Base-by-base conservation (phyloP, 1,284 basidiomycete species). In the Ganoderma lingzhi region DNA sequence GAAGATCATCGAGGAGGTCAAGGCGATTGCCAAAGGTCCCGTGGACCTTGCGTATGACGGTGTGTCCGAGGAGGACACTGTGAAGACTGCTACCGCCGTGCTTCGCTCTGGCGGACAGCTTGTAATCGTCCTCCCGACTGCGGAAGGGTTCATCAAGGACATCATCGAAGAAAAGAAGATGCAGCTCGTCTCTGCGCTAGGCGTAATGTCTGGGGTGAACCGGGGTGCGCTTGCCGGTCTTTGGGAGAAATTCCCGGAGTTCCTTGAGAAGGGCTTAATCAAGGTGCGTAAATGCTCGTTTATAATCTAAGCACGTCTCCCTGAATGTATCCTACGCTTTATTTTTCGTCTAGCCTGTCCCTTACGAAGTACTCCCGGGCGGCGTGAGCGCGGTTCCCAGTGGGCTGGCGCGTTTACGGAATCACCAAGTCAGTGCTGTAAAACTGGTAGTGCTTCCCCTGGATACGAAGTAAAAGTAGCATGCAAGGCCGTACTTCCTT, bases 401-500 rank as follows among this genome's bases (percentile, higher is more conserved):
- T 4, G 88, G 85, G 0, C 73, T 90, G 63, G 78, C 82, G 30
- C 79, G 79, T 69, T 65, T 90, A 74, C 76, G 79, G 73, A 73
- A 74, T 2, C 78, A 81, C 6, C 70, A 83, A 66, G 81, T 89
- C n/a, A 87, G 85, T 44, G 86, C 82, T 1, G 72, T 76, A 23
- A 89, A 90, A 73, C 76, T 90, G 12, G 79, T 90, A 10, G 84
- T 74, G 1, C 82, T 76, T 58, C 87, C 87, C 1, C 81, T 82
- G 61, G 84, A 88, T 67, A 85, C 82, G 0, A 62, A 45, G 1
- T 70, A 37, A 58, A 1, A 10, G 23, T 6, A 10, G 15, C 23
- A 23, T 23, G 23, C 23, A 44, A 2, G 15, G 2, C 42, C 3
- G 42, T 44, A 44, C 3, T 44, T 44, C 15, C 42, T 44, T 44